Conservation (phyloP, 169 alveolate species). For the Perkinsus chesapeaki region DNA sequence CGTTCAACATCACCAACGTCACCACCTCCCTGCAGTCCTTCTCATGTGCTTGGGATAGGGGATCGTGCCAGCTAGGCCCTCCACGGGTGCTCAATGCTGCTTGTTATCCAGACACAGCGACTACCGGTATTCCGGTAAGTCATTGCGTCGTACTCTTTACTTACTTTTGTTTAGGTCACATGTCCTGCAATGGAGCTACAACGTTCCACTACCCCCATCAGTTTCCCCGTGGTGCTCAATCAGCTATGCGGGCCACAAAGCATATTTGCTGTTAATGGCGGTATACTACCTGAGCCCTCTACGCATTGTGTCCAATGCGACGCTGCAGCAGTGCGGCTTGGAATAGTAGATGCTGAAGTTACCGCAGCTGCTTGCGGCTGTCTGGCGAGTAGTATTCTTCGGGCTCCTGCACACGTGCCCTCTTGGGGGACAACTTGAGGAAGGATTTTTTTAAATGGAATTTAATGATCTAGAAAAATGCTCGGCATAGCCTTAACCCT, state of each 20-base stretch:
- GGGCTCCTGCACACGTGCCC: too few species aligned
- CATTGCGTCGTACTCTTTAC: not conserved
- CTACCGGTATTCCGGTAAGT: not conserved
- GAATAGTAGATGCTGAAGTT: not conserved
- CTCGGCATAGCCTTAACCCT: not conserved
- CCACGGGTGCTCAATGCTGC: not conserved
- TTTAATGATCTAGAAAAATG: not conserved
- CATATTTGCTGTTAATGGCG: not conserved
- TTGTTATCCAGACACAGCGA: not conserved
- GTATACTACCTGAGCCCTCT: not conserved
- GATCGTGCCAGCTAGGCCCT: not conserved
- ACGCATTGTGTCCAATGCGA: not conserved
- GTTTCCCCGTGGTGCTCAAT: not conserved
- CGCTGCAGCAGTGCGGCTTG: not conserved
- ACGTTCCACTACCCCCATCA: not conserved
- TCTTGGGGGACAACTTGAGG: too few species aligned
- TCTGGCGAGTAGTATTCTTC: not conserved
- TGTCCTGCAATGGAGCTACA: not conserved
- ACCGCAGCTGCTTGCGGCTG: not conserved
- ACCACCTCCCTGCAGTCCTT: not conserved
- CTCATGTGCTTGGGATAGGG: not conserved
- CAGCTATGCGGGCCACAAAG: not conserved
- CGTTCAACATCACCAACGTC: not conserved
- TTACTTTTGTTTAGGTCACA: not conserved
- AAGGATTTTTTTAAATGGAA: too few species aligned